Evolutionary conservation across 495 filamentous ascomycete species (phyloP), one percentile per base, ranked within the genome.

Genomic region (Aspergillus incahuasiensis): DNA sequence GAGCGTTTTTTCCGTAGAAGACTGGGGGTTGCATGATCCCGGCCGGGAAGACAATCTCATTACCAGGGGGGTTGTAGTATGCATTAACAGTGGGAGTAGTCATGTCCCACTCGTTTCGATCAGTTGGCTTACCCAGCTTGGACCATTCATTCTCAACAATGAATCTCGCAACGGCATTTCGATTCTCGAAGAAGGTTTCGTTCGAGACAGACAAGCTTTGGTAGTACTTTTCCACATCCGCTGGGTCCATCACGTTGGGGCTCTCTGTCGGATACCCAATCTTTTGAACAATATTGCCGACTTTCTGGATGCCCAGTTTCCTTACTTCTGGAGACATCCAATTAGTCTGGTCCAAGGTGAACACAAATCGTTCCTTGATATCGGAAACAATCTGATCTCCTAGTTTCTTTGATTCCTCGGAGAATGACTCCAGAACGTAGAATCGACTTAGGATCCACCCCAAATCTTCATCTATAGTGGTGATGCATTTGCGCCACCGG

Each of bases 261-360:
- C 78, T 83, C 46, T 80, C 79, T 20, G 82, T 86, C 9, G 85
- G 86, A 65, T 84, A 91, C 4, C 86, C 87, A 40, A 91, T 88
- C 62, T 89, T 88, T 65, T 88, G 84, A 28, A 82, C 70, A 57
- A 90, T 88, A 47, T 86, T 86, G 54, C 82, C 76, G 16, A 88
- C 82, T 64, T 91, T 91, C 55, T 85, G 67, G 41, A 81, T 81
- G 28, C 83, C 86, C 20, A 83, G 65, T 53, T 82, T 73, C 40
- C 81, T 79, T 22, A 87, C 81, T 40, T 82, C 79, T 7, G 83
- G 71, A 54, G 82, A 82, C 85, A 91, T 89, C 87, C 87, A 91
- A 15, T 72, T 66, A 6, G 85, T 77, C 18, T 68, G 72, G 41
- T 79, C 73, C 20, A 91, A 65, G 40, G 79, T 85, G 55, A 79